phyloP scores from a whole-genome alignment of 2,329 filamentous ascomycete genomes.

The Cercospora nicotianae region DNA sequence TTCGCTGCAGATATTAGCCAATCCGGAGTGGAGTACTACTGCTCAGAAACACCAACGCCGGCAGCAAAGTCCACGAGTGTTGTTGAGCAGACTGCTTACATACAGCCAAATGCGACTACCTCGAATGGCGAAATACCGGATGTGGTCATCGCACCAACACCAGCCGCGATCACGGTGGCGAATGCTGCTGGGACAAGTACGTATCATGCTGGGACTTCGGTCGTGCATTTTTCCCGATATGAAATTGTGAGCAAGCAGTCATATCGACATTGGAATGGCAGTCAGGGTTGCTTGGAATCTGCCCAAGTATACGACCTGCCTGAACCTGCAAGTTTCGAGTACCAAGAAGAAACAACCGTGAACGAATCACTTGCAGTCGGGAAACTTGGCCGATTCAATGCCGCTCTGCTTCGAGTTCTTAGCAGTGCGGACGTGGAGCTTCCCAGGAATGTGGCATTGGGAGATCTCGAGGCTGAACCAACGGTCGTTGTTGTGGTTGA shows the following conservation, averaged over 20 bases:
- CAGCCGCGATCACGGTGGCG: constrained; percentile 32
- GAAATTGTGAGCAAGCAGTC: constrained; percentile 42
- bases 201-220: constrained; percentile 40
- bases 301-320: constrained; percentile 41
- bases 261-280: constrained; percentile 33
- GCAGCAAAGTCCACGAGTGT: constrained; percentile 36
- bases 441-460: constrained; percentile 29
- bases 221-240: constrained; percentile 47
- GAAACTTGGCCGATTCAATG: constrained; percentile 33
- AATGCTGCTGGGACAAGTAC: constrained; percentile 22
- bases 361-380: constrained; percentile 32
- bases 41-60: constrained; percentile 33
- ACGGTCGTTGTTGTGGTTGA: constrained; percentile 48
- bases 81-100: constrained; percentile 36
- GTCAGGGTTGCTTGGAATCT: constrained; percentile 33
- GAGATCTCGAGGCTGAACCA: constrained; percentile 43
- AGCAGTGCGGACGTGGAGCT: constrained; percentile 17
- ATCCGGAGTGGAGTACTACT: constrained; percentile 26
- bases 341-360: constrained; percentile 32
- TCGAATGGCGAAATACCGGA: constrained; percentile 34
- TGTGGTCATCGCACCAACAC: constrained; percentile 33
- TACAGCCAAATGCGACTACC: constrained; percentile 30
- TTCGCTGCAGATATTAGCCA: constrained; percentile 26
- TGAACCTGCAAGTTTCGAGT: constrained; percentile 41
- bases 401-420: constrained; percentile 38